Base-by-base conservation (phyloP, 31 red algal genomes). In the Odonthalia washingtoniensis region DNA sequence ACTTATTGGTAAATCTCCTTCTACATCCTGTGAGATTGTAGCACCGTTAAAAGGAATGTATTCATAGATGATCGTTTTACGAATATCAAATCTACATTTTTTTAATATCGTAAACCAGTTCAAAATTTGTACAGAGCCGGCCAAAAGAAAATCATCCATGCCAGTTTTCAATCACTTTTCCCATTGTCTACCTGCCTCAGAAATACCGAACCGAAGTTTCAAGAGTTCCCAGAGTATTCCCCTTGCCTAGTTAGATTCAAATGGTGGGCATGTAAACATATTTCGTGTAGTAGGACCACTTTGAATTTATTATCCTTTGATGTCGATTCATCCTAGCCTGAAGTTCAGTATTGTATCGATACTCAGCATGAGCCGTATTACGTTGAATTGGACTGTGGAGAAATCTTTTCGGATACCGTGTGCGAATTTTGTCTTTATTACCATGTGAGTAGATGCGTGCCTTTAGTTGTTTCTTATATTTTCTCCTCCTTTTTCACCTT, bases 111-210 rank as follows among this genome's bases (percentile, higher is more conserved):
- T 1, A 2, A 3, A n/a, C n/a, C n/a, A n/a, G n/a, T n/a, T n/a
- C n/a, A n/a, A n/a, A n/a, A n/a, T n/a, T n/a, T n/a, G n/a, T n/a
- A n/a, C n/a, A n/a, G n/a, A n/a, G n/a, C n/a, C n/a, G n/a, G n/a
- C n/a, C n/a, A n/a, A n/a, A n/a, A n/a, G n/a, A n/a, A n/a, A n/a
- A n/a, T n/a, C n/a, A n/a, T n/a, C n/a, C n/a, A n/a, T n/a, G n/a
- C n/a, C n/a, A n/a, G n/a, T n/a, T n/a, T n/a, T n/a, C n/a, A n/a
- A n/a, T n/a, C n/a, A n/a, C n/a, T n/a, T n/a, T n/a, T n/a, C 86
- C 86, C 75, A 74, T 60, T 89, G 86, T 64, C 86, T 80, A n/a
- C 86, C 86, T 27, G 86, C 86, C 61, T 81, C 64, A 21, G 38
- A 57, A 27, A 89, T 89, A 24, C 86, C 76, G 39, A 81, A 89